Evolutionary conservation across 2,329 filamentous ascomycete species (phyloP).

Genomic region (Xylaria sp.): DNA sequence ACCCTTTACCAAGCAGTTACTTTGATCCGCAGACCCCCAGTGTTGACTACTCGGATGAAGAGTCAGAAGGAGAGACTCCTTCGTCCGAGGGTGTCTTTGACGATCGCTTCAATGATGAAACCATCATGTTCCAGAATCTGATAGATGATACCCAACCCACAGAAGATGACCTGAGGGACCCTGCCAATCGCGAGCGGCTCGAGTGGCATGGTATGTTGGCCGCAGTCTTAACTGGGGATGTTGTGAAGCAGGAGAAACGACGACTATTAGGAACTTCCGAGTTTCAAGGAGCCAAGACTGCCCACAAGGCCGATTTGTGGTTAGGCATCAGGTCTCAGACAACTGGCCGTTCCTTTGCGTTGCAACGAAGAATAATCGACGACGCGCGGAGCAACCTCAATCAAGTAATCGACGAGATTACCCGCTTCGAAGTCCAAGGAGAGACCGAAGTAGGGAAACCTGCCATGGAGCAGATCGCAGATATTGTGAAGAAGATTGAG

Average conservation of each 20-base stretch:
- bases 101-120: conserved; percentile 89
- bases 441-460: conserved; percentile 91
- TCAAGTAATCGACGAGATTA: conserved; percentile 83
- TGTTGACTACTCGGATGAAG: conserved; percentile 77
- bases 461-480: conserved; percentile 86
- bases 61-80: conserved; percentile 90
- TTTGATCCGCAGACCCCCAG: conserved; percentile 78
- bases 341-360: conserved; percentile 83
- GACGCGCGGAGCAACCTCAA: conserved; percentile 81
- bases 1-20: conserved; percentile 70
- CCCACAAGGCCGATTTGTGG: conserved; percentile 86
- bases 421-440: conserved; percentile 93
- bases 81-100: conserved; percentile 86
- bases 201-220: conserved; percentile 99
- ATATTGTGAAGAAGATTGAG: conserved; percentile 90
- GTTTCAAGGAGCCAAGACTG: conserved; percentile 66
- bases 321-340: conserved; percentile 84
- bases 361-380: conserved; percentile 88
- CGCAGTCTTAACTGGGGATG: conserved; percentile 93
- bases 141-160: conserved; percentile 86
- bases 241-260: conserved; percentile 98
- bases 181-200: conserved; percentile 85
- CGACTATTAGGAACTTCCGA: conserved; percentile 83
- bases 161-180: conserved; percentile 87
- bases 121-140: conserved; percentile 80